phyloP scores from a whole-genome alignment of 495 filamentous ascomycete genomes.

The Penicillium ochrochloron region DNA sequence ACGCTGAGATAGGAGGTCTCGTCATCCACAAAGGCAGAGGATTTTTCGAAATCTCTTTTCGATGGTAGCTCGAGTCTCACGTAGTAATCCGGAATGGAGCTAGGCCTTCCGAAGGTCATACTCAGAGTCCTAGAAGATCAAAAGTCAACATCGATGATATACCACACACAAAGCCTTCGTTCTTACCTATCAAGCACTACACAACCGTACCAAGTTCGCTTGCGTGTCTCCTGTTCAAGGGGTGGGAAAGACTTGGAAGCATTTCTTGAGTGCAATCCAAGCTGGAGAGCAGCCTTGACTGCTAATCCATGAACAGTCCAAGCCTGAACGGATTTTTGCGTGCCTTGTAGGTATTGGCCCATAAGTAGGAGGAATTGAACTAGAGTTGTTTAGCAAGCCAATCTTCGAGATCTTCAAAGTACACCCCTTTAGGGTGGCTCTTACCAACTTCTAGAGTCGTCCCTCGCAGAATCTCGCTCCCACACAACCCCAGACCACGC shows the following conservation, averaged over 20 bases:
- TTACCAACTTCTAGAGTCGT: constrained; percentile 43
- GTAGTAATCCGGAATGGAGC: constrained; percentile 38
- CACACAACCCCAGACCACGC: constrained; percentile 34
- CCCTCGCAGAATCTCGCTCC: constrained; percentile 37
- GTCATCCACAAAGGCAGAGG: constrained; percentile 20
- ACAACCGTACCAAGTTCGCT: constrained; percentile 53
- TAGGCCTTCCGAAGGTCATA: constrained; percentile 52
- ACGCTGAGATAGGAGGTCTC: constrained; percentile 22
- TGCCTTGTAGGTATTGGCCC: constrained; percentile 50
- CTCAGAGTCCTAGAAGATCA: constrained; percentile 41
- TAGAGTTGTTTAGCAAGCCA: constrained; percentile 10
- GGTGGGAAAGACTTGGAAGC: constrained; percentile 24
- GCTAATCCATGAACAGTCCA: constrained; percentile 49
- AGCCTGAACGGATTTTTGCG: constrained; percentile 48
- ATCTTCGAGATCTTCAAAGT: no score
- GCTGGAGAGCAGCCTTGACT: constrained; percentile 42
- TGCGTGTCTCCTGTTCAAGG: constrained; percentile 45
- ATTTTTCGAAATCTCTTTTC: constrained; percentile 26
- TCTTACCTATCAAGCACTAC: constrained; percentile 48
- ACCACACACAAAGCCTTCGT: not conserved
- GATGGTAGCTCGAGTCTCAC: constrained; percentile 39
- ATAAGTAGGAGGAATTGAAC: constrained; percentile 44
- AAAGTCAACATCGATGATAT: not conserved
- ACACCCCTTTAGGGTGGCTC: no score
- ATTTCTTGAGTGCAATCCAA: constrained; percentile 43